Evolutionary conservation across 2,329 filamentous ascomycete species (phyloP), one percentile per base, ranked within the genome.

Genomic region (Clarireedia homoeocarpa): DNA sequence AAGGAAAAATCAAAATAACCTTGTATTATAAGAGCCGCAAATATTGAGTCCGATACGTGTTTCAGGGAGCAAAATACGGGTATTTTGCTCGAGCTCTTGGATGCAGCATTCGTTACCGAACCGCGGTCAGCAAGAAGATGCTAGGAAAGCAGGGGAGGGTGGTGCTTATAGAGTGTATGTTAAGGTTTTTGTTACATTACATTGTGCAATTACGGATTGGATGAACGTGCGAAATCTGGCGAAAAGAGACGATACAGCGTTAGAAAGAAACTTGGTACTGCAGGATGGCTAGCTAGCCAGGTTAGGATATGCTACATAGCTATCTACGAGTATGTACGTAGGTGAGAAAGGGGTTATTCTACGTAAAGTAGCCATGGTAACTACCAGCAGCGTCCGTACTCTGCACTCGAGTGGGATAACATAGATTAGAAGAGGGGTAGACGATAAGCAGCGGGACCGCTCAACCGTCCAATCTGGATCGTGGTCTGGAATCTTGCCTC

Each of bases 341-440:
- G 30, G 10, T 34, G 9, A 34, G 30, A 34, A 34, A 34, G 30
- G 30, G 30, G 30, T 34, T 12, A 34, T 34, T 9, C 30, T 34
- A 34, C 30, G 30, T 34, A 34, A 9, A 34, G 30, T 9, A 34
- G 30, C 30, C 5, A 34, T 34, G 30, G 30, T 9, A 3, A 34
- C 10, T 34, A 34, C 30, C 3, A 34, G 30, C 30, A 34, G 30
- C 40, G 9, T 44, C 23, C 12, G 40, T 5, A n/a, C 38, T 15
- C 17, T 40, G 38, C 12, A 15, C 17, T 24, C 17, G 40, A 44
- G 40, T 44, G 40, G 40, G 40, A 30, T 47, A 26, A n/a, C 1
- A 30, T 26, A 50, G 47, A 51, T 45, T 55, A 51, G 53, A 51
- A 45, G 53, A 51, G 53, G 53, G 53, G 53, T 51, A 51, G 34